phyloP scores from a whole-genome alignment of 768 basidiomycete genomes.

The Kwoniella dendrophila region DNA sequence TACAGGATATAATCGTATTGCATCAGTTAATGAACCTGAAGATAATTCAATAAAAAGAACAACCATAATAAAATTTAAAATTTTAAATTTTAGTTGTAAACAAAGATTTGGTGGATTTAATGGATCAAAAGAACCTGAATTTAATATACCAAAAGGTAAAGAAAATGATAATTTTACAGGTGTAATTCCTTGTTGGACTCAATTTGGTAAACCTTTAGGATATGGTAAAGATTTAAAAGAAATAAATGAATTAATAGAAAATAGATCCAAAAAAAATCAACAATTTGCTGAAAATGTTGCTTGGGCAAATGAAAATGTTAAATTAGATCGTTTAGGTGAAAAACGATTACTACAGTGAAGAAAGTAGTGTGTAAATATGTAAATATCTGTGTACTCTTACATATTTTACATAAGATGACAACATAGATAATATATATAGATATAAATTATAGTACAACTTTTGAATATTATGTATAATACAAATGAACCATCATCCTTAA shows the following conservation, averaged over 20 bases:
- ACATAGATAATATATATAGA: no score
- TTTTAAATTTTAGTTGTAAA: conserved; percentile 21
- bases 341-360: neutral
- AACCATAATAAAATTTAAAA: conserved; percentile 19
- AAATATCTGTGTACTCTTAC: no score
- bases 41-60: conserved; percentile 17
- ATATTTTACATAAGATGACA: neutral
- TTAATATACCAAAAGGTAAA: conserved; percentile 7
- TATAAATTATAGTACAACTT: conserved; percentile 5
- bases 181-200: conserved; percentile 28
- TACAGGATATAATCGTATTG: conserved; percentile 17
- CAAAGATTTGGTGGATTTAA: conserved; percentile 24
- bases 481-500: neutral
- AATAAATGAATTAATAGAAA: conserved; percentile 6
- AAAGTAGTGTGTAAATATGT: no score
- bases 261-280: neutral
- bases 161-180: conserved; percentile 23
- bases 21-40: conserved; percentile 11
- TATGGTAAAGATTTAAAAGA: conserved; percentile 19
- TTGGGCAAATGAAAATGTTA: conserved; percentile 20
- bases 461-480: conserved; percentile 1
- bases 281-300: conserved; percentile 20
- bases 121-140: conserved; percentile 16
- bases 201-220: conserved; percentile 22
- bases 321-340: conserved; percentile 21